Evolutionary conservation across 2,329 filamentous ascomycete genomes (phyloP).

Genomic region (Phyllosticta citribraziliensis): DNA sequence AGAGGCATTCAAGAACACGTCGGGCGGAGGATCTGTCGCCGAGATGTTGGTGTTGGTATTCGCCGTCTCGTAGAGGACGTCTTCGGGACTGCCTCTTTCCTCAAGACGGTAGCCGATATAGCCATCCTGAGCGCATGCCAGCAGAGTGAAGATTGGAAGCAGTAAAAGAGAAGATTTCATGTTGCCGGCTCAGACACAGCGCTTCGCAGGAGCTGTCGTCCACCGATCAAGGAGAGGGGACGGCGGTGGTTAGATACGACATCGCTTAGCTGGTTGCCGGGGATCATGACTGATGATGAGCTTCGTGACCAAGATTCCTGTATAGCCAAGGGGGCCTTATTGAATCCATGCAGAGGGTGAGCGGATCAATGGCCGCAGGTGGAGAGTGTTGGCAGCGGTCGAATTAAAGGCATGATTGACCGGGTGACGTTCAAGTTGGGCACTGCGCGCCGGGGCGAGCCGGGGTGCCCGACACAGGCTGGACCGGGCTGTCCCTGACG

Average conservation of each 20-base stretch:
- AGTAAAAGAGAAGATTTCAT: slow-evolving; percentile 14
- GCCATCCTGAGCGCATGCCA: slow-evolving; percentile 28
- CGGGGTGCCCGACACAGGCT: neutral
- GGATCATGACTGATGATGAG: neutral
- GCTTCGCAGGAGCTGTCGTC: neutral
- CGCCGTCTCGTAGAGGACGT: slow-evolving; percentile 45
- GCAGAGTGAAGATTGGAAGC: slow-evolving; percentile 15
- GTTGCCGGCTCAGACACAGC: neutral
- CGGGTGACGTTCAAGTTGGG: neutral
- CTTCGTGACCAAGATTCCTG: neutral
- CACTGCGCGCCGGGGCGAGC: neutral
- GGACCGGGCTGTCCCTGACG: neutral
- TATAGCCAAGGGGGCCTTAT: neutral
- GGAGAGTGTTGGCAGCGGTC: neutral
- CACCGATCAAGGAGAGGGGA: neutral
- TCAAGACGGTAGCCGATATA: slow-evolving; percentile 49
- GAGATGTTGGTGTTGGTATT: slow-evolving; percentile 37
- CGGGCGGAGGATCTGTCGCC: slow-evolving; percentile 38
- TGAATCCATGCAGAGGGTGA: neutral
- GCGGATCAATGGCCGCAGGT: neutral
- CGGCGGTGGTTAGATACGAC: neutral
- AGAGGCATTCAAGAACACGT: slow-evolving; percentile 52
- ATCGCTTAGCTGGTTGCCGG: neutral
- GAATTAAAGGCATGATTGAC: neutral
- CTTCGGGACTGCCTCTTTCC: slow-evolving; percentile 41